Evolutionary conservation across 768 basidiomycete genomes (phyloP).

Genomic region (Tulasnella sp.): DNA sequence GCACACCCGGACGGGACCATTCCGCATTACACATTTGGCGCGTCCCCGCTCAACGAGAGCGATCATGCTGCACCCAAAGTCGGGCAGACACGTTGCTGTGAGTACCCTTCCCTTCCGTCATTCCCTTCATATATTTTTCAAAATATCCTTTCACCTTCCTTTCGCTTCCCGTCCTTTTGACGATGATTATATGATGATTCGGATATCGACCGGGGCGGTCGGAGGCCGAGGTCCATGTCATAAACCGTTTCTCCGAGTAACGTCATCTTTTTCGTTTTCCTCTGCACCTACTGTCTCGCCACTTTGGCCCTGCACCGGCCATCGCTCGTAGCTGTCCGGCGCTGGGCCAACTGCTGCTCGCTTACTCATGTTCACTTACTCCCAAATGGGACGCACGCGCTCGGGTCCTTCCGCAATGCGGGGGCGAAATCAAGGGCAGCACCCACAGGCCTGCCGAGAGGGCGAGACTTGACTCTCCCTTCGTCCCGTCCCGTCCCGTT

Average conservation of each 20-base stretch:
- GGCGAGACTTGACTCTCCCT: too few species aligned
- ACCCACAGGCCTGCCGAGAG: not conserved
- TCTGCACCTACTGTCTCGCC: not conserved
- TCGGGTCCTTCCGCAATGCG: not conserved
- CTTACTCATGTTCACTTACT: not conserved
- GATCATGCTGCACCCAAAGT: slow-evolving; percentile 27
- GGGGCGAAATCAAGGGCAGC: not conserved
- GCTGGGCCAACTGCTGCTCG: not conserved
- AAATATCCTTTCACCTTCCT: not conserved
- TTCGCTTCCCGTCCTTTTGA: not conserved
- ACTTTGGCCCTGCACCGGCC: not conserved
- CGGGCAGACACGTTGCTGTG: slow-evolving; percentile 33
- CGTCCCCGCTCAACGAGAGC: not conserved
- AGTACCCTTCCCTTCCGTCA: not conserved
- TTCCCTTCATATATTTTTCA: not conserved
- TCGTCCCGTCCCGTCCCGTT: not conserved
- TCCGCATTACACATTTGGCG: slow-evolving; percentile 27
- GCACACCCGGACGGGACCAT: slow-evolving; percentile 11
- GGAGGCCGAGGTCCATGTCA: not conserved
- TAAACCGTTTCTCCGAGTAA: slow-evolving; percentile 6
- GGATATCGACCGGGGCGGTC: not conserved
- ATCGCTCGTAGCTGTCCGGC: not conserved
- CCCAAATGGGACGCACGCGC: not conserved
- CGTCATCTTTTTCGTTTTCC: not conserved
- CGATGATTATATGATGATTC: not conserved